Evolutionary conservation across 306 rosid species (phyloP).

Genomic region (Begonia masoniana): DNA sequence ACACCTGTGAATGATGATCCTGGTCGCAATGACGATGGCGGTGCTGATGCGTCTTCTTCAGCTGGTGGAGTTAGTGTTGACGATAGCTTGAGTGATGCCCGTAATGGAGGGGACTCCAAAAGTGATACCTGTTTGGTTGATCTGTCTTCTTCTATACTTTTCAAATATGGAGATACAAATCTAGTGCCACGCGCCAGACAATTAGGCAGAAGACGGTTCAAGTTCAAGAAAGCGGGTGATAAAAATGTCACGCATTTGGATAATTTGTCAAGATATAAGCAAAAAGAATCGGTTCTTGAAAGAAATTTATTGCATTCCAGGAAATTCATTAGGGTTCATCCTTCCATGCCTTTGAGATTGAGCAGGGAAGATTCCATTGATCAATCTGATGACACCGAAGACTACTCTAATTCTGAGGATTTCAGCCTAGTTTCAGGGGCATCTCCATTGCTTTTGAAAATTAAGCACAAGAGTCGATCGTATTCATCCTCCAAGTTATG

Average conservation of each 20-base stretch:
- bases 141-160: slow-evolving; percentile 30
- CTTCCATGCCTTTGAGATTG: slow-evolving; percentile 18
- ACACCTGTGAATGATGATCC: slow-evolving; percentile 14
- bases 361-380: slow-evolving; percentile 45
- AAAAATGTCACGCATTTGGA: slow-evolving; percentile 32
- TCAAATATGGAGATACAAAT: slow-evolving; percentile 38
- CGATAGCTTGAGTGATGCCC: slow-evolving; percentile 61
- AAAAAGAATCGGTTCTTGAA: slow-evolving; percentile 21
- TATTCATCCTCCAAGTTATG: slow-evolving; percentile 39
- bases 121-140: slow-evolving; percentile 37
- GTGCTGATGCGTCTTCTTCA: slow-evolving; percentile 34
- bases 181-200: slow-evolving; percentile 25
- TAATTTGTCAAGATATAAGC: too few species aligned
- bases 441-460: slow-evolving; percentile 56
- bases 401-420: slow-evolving; percentile 60
- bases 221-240: slow-evolving; percentile 38
- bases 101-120: slow-evolving; percentile 43
- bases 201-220: slow-evolving; percentile 14
- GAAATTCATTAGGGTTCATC: slow-evolving; percentile 25
- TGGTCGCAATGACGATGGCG: slow-evolving; percentile 9
- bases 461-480: slow-evolving; percentile 50
- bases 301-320: slow-evolving; percentile 26
- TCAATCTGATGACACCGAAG: slow-evolving; percentile 64
- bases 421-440: slow-evolving; percentile 32
- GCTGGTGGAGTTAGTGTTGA: slow-evolving; percentile 39